Percentiles rank a stretch among this genome's conserved stretches.
These are phyloP conservation scores for Xerocomellus chrysenteron DNA, from an alignment of 768 basidiomycete species.

Conservation along the genomic window DNA sequence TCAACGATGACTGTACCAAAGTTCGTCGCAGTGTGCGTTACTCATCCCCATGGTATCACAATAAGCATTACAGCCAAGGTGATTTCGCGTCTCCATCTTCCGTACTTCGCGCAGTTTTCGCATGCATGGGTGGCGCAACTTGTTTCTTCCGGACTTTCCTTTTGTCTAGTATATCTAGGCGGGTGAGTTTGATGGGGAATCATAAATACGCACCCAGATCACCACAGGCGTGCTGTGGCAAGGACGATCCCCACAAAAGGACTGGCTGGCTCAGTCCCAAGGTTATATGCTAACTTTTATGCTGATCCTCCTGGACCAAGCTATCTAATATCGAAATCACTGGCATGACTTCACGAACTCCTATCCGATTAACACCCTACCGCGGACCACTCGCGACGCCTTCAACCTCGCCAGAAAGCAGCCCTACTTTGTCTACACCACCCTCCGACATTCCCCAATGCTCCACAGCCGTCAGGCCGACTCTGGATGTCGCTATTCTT, in stretches of 20 bases:
- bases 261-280: slow-evolving; percentile 32
- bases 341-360: slow-evolving; percentile 28
- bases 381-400: slow-evolving; percentile 31
- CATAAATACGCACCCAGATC: slow-evolving; percentile 24
- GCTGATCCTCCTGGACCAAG: slow-evolving; percentile 17
- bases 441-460: slow-evolving; percentile 8
- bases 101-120: slow-evolving; percentile 12
- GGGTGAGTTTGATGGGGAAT: neutral
- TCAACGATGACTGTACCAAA: neutral
- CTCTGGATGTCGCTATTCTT: slow-evolving; percentile 12
- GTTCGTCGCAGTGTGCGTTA: slow-evolving; percentile 1
- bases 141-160: slow-evolving; percentile 6
- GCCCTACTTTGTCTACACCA: slow-evolving; percentile 15
- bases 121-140: neutral
- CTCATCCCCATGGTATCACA: slow-evolving; percentile 32
- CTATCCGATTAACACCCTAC: slow-evolving; percentile 22
- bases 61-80: slow-evolving; percentile 19
- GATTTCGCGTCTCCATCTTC: slow-evolving; percentile 19
- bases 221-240: neutral
- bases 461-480: neutral
- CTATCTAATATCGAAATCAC: slow-evolving; percentile 16
- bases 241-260: slow-evolving; percentile 21
- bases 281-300: slow-evolving; percentile 17
- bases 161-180: slow-evolving; percentile 21
- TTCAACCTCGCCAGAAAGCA: slow-evolving; percentile 15